Conservation (phyloP, 208 protist species). For the Acanthamoeba sp. region DNA sequence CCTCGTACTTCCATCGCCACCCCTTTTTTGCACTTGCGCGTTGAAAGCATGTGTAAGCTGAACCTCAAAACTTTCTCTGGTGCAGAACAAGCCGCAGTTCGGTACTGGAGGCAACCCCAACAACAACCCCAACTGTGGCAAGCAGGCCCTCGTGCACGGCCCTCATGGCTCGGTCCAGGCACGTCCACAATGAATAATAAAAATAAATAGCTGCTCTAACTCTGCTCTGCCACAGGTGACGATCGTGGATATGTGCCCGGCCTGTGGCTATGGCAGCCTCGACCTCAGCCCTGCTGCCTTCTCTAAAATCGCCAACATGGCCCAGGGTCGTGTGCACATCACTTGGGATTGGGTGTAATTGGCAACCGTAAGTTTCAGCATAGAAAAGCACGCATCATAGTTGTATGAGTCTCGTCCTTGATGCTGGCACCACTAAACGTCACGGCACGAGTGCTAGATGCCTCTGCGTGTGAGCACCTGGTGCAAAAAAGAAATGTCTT, state of each 20-base stretch:
- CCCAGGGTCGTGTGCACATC: conserved; percentile 20
- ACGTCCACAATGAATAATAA: too few species aligned
- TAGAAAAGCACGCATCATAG: too few species aligned
- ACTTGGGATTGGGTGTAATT: not conserved
- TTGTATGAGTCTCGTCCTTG: too few species aligned
- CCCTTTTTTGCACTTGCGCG: not conserved
- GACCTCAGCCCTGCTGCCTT: conserved; percentile 28
- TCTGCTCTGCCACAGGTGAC: not conserved
- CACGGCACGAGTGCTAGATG: too few species aligned
- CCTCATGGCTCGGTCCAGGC: not conserved
- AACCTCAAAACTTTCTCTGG: not conserved
- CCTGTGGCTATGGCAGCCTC: conserved; percentile 2
- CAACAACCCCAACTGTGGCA: conserved; percentile 2
- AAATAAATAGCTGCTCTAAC: too few species aligned
- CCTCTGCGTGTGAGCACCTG: too few species aligned
- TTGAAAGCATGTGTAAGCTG: not conserved
- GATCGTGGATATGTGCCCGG: conserved; percentile 24
- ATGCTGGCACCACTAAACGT: too few species aligned
- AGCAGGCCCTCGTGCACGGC: not conserved
- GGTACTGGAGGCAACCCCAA: not conserved
- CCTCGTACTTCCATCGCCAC: not conserved
- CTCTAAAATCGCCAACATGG: not conserved
- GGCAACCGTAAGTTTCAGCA: too few species aligned
- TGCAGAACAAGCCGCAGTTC: conserved; percentile 34
- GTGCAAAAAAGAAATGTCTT: too few species aligned